Base-by-base conservation (phyloP, 768 basidiomycete genomes). In the button mushroom (Agaricus bisporus) region DNA sequence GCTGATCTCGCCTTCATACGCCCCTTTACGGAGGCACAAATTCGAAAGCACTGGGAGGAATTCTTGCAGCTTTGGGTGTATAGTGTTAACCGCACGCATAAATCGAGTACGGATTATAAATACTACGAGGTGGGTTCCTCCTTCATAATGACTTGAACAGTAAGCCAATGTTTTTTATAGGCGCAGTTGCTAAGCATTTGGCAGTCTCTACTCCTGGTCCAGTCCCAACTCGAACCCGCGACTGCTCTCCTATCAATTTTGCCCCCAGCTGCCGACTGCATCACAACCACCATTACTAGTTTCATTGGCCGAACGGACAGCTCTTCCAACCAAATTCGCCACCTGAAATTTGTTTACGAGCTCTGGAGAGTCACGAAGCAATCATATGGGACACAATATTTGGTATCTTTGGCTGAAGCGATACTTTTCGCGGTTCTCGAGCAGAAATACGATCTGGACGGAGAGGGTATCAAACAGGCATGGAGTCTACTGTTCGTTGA, bases 181-280 rank as follows among this genome's bases (percentile, higher is more conserved):
- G 56, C 63, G 12, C 64, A 65, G 41, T 64, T 81, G 22, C 43
- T 79, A 4, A 61, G 68, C 41, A 64, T 72, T 1, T 86, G 85
- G 85, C 73, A 79, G 56, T 73, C 77, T 0, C 70, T 86, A 15
- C 65, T 87, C n/a, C 73, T 82, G 22, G 74, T 67, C 15, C 76
- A 73, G 41, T 67, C 76, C 9, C 72, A 76, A 48, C 61, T 77
- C 10, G 70, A 72, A 0, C 71, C 76, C 70, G 63, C 18, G 62
- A 62, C 29, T 65, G 64, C 1, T 70, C 74, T 57, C 60, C 73
- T 11, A 67, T 54, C 71, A 1, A 57, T 72, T 3, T 55, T 69
- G 15, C 52, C 73, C 0, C 59, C 67, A 4, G 66, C 74, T 47
- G 66, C 73, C 14, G 63, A 57, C 14, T 65, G 60, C 42, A 58